These are phyloP conservation scores for Violaceomyces palustris DNA, from an alignment of 1,284 basidiomycete species.

Conservation along the genomic window DNA sequence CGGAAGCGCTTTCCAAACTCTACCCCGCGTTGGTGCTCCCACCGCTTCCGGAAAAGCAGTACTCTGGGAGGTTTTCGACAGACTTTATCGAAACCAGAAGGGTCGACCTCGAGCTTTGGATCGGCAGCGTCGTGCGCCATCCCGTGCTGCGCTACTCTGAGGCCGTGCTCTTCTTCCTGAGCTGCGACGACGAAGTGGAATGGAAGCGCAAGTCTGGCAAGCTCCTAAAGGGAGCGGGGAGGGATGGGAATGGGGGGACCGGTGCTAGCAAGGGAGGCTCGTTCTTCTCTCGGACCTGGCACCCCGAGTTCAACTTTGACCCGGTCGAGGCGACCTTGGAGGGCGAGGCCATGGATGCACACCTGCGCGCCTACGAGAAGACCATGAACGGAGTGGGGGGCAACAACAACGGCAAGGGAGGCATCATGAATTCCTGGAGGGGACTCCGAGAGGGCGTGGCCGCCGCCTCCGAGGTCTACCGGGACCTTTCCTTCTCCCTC, in stretches of 20 bases:
- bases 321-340: constrained; percentile 20
- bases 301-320: constrained; percentile 77
- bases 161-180: constrained; percentile 71
- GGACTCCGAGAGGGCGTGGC: constrained; percentile 14
- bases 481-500: constrained; percentile 33
- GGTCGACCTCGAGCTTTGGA: constrained; percentile 72
- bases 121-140: constrained; percentile 68
- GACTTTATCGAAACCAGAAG: constrained; percentile 76
- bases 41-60: constrained; percentile 75
- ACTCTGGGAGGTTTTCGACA: constrained; percentile 69
- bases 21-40: constrained; percentile 72
- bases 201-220: constrained; percentile 11
- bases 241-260: neutral
- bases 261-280: constrained; percentile 2
- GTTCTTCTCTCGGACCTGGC: constrained; percentile 75
- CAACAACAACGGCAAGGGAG: constrained; percentile 17
- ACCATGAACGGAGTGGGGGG: constrained; percentile 26
- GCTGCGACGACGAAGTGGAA: constrained; percentile 20
- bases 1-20: constrained; percentile 63
- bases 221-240: constrained; percentile 5
- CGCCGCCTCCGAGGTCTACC: constrained; percentile 14
- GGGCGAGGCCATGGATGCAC: constrained; percentile 22
- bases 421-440: constrained; percentile 21
- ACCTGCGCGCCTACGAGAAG: constrained; percentile 21
- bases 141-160: constrained; percentile 72